These are phyloP conservation scores for Lactifluus piperatus DNA, from an alignment of 768 basidiomycete species.

Conservation along the genomic window DNA sequence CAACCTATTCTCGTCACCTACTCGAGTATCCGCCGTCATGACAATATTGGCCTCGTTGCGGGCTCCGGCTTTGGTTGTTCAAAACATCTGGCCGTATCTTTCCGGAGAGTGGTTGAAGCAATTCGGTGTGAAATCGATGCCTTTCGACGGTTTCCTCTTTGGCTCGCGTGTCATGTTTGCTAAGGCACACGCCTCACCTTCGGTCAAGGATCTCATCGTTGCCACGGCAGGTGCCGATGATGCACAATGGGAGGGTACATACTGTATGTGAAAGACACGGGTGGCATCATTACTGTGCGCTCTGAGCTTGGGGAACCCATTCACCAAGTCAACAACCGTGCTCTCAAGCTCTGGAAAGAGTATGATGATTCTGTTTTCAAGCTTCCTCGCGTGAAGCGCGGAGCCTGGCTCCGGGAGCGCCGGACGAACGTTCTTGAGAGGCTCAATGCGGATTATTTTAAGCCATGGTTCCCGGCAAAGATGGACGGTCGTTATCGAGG, in stretches of 20 bases:
- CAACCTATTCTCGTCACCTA: slow-evolving; percentile 92
- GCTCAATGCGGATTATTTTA: slow-evolving; percentile 91
- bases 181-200: slow-evolving; percentile 89
- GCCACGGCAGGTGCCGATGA: slow-evolving; percentile 89
- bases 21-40: slow-evolving; percentile 81
- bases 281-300: slow-evolving; percentile 92
- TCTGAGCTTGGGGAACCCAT: slow-evolving; percentile 98
- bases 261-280: slow-evolving; percentile 87
- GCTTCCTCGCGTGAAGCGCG: slow-evolving; percentile 92
- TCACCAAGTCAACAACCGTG: slow-evolving; percentile 97
- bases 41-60: no score
- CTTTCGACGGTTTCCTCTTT: slow-evolving; percentile 95
- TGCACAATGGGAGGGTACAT: slow-evolving; percentile 89
- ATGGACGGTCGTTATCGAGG: slow-evolving; percentile 80
- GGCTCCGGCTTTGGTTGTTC: no score
- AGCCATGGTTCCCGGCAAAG: slow-evolving; percentile 99
- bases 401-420: slow-evolving; percentile 77
- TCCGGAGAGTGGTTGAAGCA: no score
- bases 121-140: slow-evolving; percentile 97
- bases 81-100: no score
- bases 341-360: slow-evolving; percentile 97
- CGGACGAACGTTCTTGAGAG: slow-evolving; percentile 85
- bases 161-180: slow-evolving; percentile 98
- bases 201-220: slow-evolving; percentile 95
- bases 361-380: slow-evolving; percentile 96